Evolutionary conservation across 2,329 filamentous ascomycete species (phyloP).

Genomic region (Mollisia scopiformis): DNA sequence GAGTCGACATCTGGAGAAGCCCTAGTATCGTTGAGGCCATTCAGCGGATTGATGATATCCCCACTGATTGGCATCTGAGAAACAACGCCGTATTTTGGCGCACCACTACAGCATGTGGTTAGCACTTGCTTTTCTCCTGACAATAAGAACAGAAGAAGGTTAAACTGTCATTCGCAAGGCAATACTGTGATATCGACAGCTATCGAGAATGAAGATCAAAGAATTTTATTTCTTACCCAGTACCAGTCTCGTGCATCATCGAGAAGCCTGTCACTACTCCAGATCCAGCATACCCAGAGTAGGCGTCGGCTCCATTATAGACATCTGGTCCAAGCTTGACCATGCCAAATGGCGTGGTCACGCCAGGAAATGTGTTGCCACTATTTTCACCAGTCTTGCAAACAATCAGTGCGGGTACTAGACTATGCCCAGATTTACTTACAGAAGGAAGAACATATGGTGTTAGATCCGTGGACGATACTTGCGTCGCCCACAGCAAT

Average conservation of each 20-base stretch:
- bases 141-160: too few species aligned
- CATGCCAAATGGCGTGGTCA: slow-evolving; percentile 25
- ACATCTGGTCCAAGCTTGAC: slow-evolving; percentile 27
- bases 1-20: slow-evolving; percentile 51
- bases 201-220: too few species aligned
- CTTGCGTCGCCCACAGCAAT: neutral
- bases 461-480: slow-evolving; percentile 19
- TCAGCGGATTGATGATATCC: slow-evolving; percentile 53
- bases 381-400: slow-evolving; percentile 20
- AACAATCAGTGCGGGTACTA: neutral
- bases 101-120: too few species aligned
- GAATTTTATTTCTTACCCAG: too few species aligned
- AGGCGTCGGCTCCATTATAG: slow-evolving; percentile 42
- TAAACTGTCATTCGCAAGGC: too few species aligned
- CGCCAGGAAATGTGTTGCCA: slow-evolving; percentile 25
- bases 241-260: slow-evolving; percentile 59
- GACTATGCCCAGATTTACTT: slow-evolving; percentile 4
- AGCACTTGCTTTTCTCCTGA: too few species aligned
- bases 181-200: too few species aligned
- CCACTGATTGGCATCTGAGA: slow-evolving; percentile 59
- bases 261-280: slow-evolving; percentile 62
- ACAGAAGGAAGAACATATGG: slow-evolving; percentile 26
- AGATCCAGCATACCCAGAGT: slow-evolving; percentile 52
- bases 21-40: slow-evolving; percentile 56
- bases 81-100: slow-evolving; percentile 69